phyloP scores from a whole-genome alignment of 139 green algal genomes.

The Nannochloris sp. region DNA sequence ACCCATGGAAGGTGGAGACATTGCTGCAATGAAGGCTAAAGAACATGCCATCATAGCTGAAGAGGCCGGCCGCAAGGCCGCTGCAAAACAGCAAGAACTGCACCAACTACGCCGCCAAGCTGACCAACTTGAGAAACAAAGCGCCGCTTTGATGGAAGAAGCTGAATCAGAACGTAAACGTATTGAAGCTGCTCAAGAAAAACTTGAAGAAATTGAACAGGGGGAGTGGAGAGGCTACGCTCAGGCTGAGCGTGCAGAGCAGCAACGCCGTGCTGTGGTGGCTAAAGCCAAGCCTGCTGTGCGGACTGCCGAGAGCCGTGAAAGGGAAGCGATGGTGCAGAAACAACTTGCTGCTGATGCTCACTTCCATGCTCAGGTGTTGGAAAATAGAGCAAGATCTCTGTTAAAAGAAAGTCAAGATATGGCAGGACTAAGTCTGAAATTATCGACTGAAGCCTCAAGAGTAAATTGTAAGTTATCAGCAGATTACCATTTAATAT shows the following conservation, averaged over 20 bases:
- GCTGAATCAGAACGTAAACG: background rate
- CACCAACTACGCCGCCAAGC: conserved; percentile 6
- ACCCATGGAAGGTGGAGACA: background rate
- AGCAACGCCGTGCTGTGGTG: conserved; percentile 16
- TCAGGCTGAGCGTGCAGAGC: conserved; percentile 17
- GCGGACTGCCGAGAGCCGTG: background rate
- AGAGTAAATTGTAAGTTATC: background rate
- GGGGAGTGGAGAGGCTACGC: background rate
- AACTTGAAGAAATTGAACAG: background rate
- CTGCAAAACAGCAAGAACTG: conserved; percentile 8
- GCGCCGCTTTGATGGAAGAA: background rate
- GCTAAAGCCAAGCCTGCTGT: background rate
- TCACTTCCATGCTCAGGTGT: conserved; percentile 25
- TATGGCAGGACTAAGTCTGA: conserved; percentile 1
- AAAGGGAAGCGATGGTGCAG: conserved; percentile 7
- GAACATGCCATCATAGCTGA: conserved; percentile 8
- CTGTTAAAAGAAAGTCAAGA: conserved; percentile 16
- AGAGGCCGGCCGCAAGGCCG: background rate
- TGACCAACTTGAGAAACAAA: background rate
- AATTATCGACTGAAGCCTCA: conserved; percentile 1
- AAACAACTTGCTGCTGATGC: conserved; percentile 11
- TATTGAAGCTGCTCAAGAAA: background rate
- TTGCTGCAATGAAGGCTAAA: conserved; percentile 10
- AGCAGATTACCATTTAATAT: background rate
- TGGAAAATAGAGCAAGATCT: conserved; percentile 18